Conservation (phyloP, 2,329 filamentous ascomycete species). For the Helminthosporium solani region DNA sequence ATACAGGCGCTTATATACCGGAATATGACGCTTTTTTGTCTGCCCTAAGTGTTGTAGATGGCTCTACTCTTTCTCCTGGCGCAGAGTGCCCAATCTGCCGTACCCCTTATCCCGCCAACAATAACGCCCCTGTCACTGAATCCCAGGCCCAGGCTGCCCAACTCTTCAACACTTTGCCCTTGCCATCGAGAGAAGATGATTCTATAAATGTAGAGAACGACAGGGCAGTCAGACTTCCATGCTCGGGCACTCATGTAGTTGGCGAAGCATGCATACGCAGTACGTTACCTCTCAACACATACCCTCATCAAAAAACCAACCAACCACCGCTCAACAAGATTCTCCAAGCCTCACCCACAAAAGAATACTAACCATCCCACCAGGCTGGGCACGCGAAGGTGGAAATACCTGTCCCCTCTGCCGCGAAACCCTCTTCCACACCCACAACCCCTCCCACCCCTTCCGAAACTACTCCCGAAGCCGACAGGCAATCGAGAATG, state of each 20-base stretch:
- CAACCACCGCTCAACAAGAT: not conserved
- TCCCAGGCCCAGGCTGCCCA: not conserved
- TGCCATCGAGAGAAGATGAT: not conserved
- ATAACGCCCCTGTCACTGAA: not conserved
- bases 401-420: conserved; percentile 1
- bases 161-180: not conserved
- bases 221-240: not conserved
- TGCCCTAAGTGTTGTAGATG: not conserved
- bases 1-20: no score
- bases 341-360: no score
- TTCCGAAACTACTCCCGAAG: not conserved
- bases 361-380: not conserved
- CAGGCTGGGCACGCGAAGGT: not conserved
- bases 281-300: not conserved
- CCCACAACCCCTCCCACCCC: not conserved
- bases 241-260: not conserved
- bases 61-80: not conserved
- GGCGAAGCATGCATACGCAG: conserved; percentile 1
- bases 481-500: not conserved
- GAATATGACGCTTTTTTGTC: not conserved
- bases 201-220: not conserved
- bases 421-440: conserved; percentile 1
- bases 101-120: not conserved
- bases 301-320: no score
- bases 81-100: conserved; percentile 5